Conservation (phyloP, 257 asterid species). For the Penstemon eatonii region DNA sequence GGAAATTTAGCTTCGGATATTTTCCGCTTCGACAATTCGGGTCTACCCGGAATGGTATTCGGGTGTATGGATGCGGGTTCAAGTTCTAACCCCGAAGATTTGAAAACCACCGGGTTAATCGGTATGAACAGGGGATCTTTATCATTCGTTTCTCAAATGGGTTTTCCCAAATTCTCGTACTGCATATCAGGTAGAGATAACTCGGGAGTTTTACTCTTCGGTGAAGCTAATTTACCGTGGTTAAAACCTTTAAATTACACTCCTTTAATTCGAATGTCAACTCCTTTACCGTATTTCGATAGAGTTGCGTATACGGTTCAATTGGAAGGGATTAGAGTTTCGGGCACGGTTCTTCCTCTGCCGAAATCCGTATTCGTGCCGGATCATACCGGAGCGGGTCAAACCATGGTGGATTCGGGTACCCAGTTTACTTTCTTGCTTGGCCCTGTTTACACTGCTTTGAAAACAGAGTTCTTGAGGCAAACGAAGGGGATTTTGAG, state of each 20-base stretch:
- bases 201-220: constrained; percentile 61
- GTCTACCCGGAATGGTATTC: constrained; percentile 45
- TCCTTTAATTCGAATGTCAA: constrained; percentile 50
- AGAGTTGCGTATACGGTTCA: constrained; percentile 75
- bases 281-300: constrained; percentile 69
- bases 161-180: constrained; percentile 56
- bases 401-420: constrained; percentile 89
- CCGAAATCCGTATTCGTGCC: constrained; percentile 55
- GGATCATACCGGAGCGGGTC: constrained; percentile 91
- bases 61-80: constrained; percentile 78
- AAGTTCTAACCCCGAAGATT: constrained; percentile 57
- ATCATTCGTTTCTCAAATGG: constrained; percentile 70
- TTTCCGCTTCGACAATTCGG: constrained; percentile 37
- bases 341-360: constrained; percentile 40
- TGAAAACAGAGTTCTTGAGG: constrained; percentile 51
- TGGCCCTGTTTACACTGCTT: constrained; percentile 59
- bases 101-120: constrained; percentile 53
- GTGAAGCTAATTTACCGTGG: constrained; percentile 58
- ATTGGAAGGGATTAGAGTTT: constrained; percentile 63
- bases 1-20: constrained; percentile 66
- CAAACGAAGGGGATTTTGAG: constrained; percentile 52
- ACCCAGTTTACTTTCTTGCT: constrained; percentile 71
- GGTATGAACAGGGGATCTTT: constrained; percentile 83
- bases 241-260: constrained; percentile 56
- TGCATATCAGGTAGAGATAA: constrained; percentile 71